A percentile compares a stretch with the other conserved stretches of the same genome.
phyloP scores from a whole-genome alignment of 371 early-diverging fungal species.

The Pancytospora epiphaga region DNA sequence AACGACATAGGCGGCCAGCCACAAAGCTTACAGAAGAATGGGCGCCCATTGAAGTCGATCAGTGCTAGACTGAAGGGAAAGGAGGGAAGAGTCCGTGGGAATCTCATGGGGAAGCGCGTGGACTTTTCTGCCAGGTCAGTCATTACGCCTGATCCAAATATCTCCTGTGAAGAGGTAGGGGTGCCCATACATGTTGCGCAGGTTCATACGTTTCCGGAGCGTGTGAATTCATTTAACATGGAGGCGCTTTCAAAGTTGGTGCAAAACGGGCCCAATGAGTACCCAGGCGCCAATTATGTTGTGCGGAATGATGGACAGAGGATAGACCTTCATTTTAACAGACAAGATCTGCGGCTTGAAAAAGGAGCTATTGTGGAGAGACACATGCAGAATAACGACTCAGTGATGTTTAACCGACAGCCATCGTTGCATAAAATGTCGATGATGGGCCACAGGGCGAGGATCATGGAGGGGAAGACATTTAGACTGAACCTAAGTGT shows the following conservation, averaged over 20 bases:
- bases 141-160: constrained; percentile 95
- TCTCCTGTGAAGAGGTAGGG: constrained; percentile 91
- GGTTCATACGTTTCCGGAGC: constrained; percentile 91
- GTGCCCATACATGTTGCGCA: constrained; percentile 92
- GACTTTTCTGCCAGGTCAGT: constrained; percentile 98
- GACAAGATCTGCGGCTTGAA: constrained; percentile 77
- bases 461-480: constrained; percentile 93
- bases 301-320: constrained; percentile 86
- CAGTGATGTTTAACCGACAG: constrained; percentile 97
- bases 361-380: constrained; percentile 87
- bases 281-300: constrained; percentile 97
- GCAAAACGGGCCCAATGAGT: constrained; percentile 82
- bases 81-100: constrained; percentile 95
- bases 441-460: constrained; percentile 97
- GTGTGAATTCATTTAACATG: constrained; percentile 92
- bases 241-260: constrained; percentile 75
- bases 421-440: constrained; percentile 99
- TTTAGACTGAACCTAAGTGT: constrained; percentile 95
- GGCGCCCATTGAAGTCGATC: constrained; percentile 88
- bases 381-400: constrained; percentile 85
- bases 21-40: constrained; percentile 80
- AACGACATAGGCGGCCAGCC: constrained; percentile 95
- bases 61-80: constrained; percentile 95
- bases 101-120: constrained; percentile 99
- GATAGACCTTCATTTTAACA: constrained; percentile 82